Base-by-base conservation (phyloP, 805 yeast species). In the Yarrowia yakushimensis region DNA sequence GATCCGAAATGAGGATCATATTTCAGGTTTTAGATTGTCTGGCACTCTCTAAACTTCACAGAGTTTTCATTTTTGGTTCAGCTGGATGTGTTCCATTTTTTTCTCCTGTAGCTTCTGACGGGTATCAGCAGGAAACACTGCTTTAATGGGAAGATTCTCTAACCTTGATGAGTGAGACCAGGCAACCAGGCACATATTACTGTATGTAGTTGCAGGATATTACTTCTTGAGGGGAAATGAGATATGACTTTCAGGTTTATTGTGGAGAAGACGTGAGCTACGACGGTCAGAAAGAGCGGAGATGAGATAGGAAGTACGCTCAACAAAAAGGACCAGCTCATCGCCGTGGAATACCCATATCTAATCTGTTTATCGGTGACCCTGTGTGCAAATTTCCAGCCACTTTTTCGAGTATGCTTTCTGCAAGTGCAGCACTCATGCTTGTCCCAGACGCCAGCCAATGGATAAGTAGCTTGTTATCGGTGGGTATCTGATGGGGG, bases 391-490 rank as follows among this genome's bases (percentile, higher is more conserved):
- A 13, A 18, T 27, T 27, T 28, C 22, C 52, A 28, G 12, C 12
- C 23, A 3, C 18, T 9, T 30, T 43, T 28, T 20, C 52, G n/a
- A 45, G 27, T 45, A 30, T 45, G 25, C 52, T 45, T 45, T 45
- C 30, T 43, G 10, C 6, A 11, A 30, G 36, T 45, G 55, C 55
- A 31, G 39, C 27, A 10, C 20, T 31, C 13, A 48, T 48, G 55
- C 55, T 22, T 31, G 39, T 31, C 39, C 30, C 55, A 31, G 28
- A 22, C 6, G 20, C 39, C 52, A 48, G 55, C 55, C 55, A 48
- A 48, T 48, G 55, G 55, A 48, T 48, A 48, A 48, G 55, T 48
- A 48, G 55, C 39, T 31, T 31, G 55, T 48, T 48, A 48, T 48
- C 55, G 28, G 30, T 15, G 28, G 28, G 15, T 12, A 41, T 41